phyloP scores from a whole-genome alignment of 2,329 filamentous ascomycete genomes.

The Orbilia ellipsospora region DNA sequence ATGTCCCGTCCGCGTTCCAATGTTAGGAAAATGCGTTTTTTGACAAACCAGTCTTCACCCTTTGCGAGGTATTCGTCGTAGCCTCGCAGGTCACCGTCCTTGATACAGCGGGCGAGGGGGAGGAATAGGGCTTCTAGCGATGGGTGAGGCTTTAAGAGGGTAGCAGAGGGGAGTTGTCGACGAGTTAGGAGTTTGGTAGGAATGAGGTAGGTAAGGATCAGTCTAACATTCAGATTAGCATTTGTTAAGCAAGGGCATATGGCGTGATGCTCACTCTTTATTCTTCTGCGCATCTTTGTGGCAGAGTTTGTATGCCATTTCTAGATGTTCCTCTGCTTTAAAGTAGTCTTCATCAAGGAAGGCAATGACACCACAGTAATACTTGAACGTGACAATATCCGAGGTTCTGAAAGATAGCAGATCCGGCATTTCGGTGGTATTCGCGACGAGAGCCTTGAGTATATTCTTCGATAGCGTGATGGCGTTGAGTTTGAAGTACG shows the following conservation, averaged over 20 bases:
- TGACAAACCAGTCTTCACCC: conserved; percentile 92
- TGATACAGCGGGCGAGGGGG: conserved; percentile 81
- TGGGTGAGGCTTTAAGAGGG: conserved; percentile 79
- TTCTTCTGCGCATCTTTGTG: conserved; percentile 78
- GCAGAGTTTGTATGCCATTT: conserved; percentile 83
- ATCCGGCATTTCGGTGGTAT: conserved; percentile 80
- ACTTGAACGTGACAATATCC: conserved; percentile 94
- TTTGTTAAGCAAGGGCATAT: background rate
- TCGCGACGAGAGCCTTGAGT: conserved; percentile 82
- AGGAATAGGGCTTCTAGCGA: conserved; percentile 80
- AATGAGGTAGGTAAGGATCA: conserved; percentile 94
- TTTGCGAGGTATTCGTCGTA: conserved; percentile 85
- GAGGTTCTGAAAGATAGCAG: conserved; percentile 84
- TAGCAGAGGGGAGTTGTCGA: conserved; percentile 80
- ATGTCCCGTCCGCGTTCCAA: conserved; percentile 93
- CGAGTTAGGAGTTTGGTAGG: conserved; percentile 90
- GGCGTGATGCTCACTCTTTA: conserved; percentile 72
- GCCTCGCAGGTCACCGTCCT: conserved; percentile 79
- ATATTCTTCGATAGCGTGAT: conserved; percentile 91
- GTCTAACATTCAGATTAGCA: conserved; percentile 65
- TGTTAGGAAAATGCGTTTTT: conserved; percentile 91
- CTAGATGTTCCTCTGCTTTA: conserved; percentile 82
- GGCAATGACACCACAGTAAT: conserved; percentile 91
- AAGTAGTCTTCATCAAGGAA: conserved; percentile 95
- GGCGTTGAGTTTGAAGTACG: conserved; percentile 90